Base-by-base conservation (phyloP, 345 rosid species). In the Eucalyptus melliodora region DNA sequence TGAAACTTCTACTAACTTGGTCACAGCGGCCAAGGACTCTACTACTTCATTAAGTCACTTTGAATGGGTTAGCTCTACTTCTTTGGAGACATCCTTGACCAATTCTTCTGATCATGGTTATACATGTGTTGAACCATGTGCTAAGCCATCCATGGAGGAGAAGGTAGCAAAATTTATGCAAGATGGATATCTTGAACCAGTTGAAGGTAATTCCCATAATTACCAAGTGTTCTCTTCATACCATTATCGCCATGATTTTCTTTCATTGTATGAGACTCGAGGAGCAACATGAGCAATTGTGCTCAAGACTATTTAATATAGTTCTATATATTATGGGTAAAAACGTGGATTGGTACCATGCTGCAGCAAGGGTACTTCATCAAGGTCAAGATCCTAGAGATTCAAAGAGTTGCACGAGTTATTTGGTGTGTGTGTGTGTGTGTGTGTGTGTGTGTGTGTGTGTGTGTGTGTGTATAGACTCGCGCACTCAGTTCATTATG, bases 141-240 rank as follows among this genome's bases (percentile, higher is more conserved):
- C 88, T 55, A 89, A 86, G 90, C 89, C 92, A 92, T 93, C 90
- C 80, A 87, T 95, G 92, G 94, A 95, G 89, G 96, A 93, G 89
- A 95, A 93, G 89, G 94, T 94, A 90, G 89, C 93, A 88, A 95
- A 91, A 45, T 96, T 97, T 91, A 92, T 97, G 88, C 96, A 94
- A 87, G 91, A 90, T 88, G 98, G 97, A 86, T 94, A 93, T 82
- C 94, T 97, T 91, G 99, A 96, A 88, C 89, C 92, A 77, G 80
- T 93, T 85, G 97, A 95, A 87, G 93, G 99, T 97, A 92, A 91
- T 40, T 89, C 47, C 47, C 85, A 40, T 21, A 77, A 77, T 5
- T 72, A 72, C 47, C 85, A 37, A 21, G 45, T 37, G 83, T 77
- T 77, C 47, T 21, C 85, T 77, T 77, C 85, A 21, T 77, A 6